A percentile compares a stretch with the other conserved stretches of the same genome.
These are phyloP conservation scores for Pseudozyma tsukubaensis DNA, from an alignment of 1,284 basidiomycete species.

Conservation along the genomic window DNA sequence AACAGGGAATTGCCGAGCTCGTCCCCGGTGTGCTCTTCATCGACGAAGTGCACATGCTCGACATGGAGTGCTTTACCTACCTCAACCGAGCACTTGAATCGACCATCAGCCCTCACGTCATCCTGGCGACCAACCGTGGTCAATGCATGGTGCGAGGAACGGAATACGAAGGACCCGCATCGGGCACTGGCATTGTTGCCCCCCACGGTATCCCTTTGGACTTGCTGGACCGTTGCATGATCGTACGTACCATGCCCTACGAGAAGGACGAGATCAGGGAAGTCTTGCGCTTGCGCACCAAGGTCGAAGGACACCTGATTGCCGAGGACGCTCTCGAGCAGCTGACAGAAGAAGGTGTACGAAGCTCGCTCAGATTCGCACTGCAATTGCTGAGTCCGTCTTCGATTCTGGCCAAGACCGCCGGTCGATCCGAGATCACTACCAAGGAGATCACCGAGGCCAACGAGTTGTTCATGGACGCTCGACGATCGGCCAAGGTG, in stretches of 20 bases:
- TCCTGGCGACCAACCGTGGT: conserved; percentile 95
- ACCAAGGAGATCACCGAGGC: conserved; percentile 88
- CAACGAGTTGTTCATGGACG: conserved; percentile 88
- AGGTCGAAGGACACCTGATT: conserved; percentile 85
- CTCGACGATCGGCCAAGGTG: conserved; percentile 73
- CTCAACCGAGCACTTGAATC: conserved; percentile 95
- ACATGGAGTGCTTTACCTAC: conserved; percentile 99
- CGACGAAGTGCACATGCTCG: conserved; percentile 99
- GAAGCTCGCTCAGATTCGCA: conserved; percentile 88
- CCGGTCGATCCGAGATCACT: conserved; percentile 83
- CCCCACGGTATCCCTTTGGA: conserved; percentile 96
- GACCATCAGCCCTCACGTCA: conserved; percentile 95
- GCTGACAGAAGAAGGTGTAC: conserved; percentile 84
- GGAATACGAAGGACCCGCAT: conserved; percentile 70
- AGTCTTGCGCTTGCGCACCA: conserved; percentile 86
- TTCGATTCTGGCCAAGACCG: conserved; percentile 83
- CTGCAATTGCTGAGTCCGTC: conserved; percentile 92
- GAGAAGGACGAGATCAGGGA: conserved; percentile 85
- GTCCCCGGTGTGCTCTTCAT: conserved; percentile 98
- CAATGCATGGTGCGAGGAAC: conserved; percentile 92
- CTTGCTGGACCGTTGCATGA: conserved; percentile 94
- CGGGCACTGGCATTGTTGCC: conserved; percentile 79
- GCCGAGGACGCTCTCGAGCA: conserved; percentile 82
- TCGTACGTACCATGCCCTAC: conserved; percentile 91
- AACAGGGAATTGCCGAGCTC: conserved; percentile 96